phyloP scores from a whole-genome alignment of 2,329 filamentous ascomycete species.

The Pseudovirgaria hyperparasitica region DNA sequence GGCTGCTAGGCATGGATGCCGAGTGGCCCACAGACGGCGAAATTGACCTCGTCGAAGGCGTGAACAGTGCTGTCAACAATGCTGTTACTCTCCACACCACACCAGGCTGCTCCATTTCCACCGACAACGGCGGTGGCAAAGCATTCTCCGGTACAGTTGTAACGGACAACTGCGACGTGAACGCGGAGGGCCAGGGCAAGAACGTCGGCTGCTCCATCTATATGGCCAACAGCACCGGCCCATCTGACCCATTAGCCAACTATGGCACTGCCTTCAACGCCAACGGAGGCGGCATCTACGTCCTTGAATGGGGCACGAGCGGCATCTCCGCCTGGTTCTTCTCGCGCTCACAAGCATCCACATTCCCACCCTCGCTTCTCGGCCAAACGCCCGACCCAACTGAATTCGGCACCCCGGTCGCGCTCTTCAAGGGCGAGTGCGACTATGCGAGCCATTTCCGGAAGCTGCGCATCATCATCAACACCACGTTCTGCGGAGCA shows the following conservation, averaged over 20 bases:
- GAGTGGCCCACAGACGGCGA: constrained; percentile 20
- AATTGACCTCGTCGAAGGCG: constrained; percentile 24
- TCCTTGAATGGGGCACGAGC: constrained; percentile 23
- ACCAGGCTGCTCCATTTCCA: constrained; percentile 12
- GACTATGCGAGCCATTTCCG: constrained; percentile 32
- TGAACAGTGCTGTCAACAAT: constrained; percentile 16
- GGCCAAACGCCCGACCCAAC: constrained; percentile 8
- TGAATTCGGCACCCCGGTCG: constrained; percentile 16
- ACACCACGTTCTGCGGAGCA: constrained; percentile 40
- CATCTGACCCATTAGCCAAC: constrained; percentile 11
- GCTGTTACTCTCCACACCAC: constrained; percentile 20
- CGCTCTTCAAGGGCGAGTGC: constrained; percentile 26
- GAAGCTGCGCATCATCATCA: constrained; percentile 26
- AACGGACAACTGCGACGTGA: constrained; percentile 34
- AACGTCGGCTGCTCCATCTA: constrained; percentile 25
- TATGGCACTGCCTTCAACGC: constrained; percentile 22
- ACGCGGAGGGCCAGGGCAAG: constrained; percentile 11
- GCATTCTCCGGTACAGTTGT: constrained; percentile 32
- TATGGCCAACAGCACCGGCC: constrained; percentile 8
- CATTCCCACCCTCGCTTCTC: constrained; percentile 8
- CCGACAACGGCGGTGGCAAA: constrained; percentile 5
- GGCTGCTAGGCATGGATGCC: constrained; percentile 16
- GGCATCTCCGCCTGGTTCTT: constrained; percentile 32
- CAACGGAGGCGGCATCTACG: constrained; percentile 26
- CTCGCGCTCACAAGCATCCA: constrained; percentile 9